phyloP scores from a whole-genome alignment of 1,139 yeast genomes.

The Candida sojae region DNA sequence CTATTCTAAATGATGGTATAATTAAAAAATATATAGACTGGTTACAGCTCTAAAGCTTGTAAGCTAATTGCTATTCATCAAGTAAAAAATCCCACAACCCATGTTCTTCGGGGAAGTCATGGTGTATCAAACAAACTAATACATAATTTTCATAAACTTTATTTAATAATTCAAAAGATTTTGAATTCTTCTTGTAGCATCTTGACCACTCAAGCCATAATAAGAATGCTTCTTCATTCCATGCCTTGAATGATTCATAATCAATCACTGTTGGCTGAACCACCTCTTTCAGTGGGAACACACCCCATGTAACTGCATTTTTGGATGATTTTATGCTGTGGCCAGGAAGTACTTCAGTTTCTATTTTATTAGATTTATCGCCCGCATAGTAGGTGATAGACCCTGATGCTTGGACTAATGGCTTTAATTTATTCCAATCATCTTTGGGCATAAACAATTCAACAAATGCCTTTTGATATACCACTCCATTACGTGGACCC shows the following conservation, averaged over 20 bases:
- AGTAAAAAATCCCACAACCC: conserved; percentile 76
- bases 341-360: conserved; percentile 53
- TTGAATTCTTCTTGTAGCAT: conserved; percentile 61
- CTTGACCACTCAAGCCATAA: conserved; percentile 93
- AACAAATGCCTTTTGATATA: conserved; percentile 88
- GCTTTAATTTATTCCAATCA: conserved; percentile 72
- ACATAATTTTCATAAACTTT: conserved; percentile 62
- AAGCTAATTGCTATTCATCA: conserved; percentile 23
- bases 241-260: conserved; percentile 83
- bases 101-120: conserved; percentile 72
- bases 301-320: conserved; percentile 96
- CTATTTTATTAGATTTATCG: conserved; percentile 57
- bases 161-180: conserved; percentile 61
- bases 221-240: conserved; percentile 92
- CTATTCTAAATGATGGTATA: conserved; percentile 32
- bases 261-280: conserved; percentile 88
- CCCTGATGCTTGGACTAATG: conserved; percentile 34
- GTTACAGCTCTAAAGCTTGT: conserved; percentile 13
- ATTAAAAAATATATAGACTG: conserved; percentile 35
- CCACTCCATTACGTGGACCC: conserved; percentile 92
- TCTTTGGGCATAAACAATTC: conserved; percentile 80
- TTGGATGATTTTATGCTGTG: conserved; percentile 32
- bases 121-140: conserved; percentile 82
- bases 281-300: conserved; percentile 83
- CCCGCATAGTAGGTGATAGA: conserved; percentile 74